Evolutionary conservation across 306 rosid species (phyloP).

Genomic region (Begonia loranthoides): DNA sequence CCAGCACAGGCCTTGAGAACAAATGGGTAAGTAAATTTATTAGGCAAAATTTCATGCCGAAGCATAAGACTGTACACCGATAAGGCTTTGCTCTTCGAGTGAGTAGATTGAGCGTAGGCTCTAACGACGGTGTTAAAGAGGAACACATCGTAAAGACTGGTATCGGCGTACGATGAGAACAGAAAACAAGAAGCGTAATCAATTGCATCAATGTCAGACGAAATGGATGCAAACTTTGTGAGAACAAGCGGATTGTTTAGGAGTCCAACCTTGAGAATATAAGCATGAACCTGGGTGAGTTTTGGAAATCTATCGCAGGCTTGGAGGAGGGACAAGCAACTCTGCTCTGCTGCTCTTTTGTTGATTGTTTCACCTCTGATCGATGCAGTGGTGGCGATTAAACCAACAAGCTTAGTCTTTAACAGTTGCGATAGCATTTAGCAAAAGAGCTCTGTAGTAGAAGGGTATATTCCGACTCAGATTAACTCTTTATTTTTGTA

Average conservation of each 20-base stretch:
- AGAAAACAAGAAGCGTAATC: slow-evolving; percentile 49
- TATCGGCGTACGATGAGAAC: slow-evolving; percentile 32
- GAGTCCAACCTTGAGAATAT: slow-evolving; percentile 55
- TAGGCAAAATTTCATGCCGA: slow-evolving; percentile 39
- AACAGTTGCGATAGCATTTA: slow-evolving; percentile 18
- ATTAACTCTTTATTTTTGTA: no score
- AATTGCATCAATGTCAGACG: slow-evolving; percentile 34
- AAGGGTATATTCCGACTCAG: no score
- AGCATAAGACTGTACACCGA: slow-evolving; percentile 32
- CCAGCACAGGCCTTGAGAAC: slow-evolving; percentile 85
- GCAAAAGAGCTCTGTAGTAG: background rate
- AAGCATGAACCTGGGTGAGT: slow-evolving; percentile 47
- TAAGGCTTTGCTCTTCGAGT: slow-evolving; percentile 30
- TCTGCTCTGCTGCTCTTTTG: slow-evolving; percentile 53
- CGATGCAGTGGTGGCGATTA: slow-evolving; percentile 12
- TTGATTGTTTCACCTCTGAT: slow-evolving; percentile 12
- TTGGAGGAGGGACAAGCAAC: slow-evolving; percentile 41
- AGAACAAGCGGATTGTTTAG: slow-evolving; percentile 57
- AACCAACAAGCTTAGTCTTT: slow-evolving; percentile 16
- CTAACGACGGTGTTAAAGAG: slow-evolving; percentile 64
- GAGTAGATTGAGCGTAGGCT: slow-evolving; percentile 51
- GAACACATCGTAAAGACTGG: slow-evolving; percentile 39
- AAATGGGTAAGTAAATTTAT: slow-evolving; percentile 81
- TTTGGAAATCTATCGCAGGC: slow-evolving; percentile 26
- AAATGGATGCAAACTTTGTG: slow-evolving; percentile 66